Evolutionary conservation across 2,329 filamentous ascomycete species (phyloP).

Genomic region (Penicillium fuscoglaucum): DNA sequence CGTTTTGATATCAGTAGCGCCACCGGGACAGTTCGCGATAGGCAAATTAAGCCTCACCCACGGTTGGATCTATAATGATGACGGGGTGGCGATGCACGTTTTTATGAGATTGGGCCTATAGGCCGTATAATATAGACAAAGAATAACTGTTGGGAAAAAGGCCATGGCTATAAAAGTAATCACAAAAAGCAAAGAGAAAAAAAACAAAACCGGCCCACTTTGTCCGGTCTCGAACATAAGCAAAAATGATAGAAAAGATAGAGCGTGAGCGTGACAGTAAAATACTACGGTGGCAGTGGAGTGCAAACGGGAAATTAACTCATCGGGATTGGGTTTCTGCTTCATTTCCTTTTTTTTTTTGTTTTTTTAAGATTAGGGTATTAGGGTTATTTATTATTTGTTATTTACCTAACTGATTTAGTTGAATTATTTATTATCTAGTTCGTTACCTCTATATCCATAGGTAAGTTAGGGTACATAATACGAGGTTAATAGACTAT

Average conservation of each 20-base stretch:
- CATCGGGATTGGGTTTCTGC: not conserved
- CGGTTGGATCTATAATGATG: not conserved
- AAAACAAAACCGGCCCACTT: conserved; percentile 9
- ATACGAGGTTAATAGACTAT: too few species aligned
- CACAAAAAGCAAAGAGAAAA: conserved; percentile 8
- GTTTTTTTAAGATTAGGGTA: not conserved
- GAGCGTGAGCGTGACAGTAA: conserved; percentile 5
- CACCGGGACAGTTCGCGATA: conserved; percentile 13
- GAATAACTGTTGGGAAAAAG: not conserved
- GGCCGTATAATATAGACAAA: not conserved
- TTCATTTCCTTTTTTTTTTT: not conserved
- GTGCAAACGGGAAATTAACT: conserved; percentile 5
- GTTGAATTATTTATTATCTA: too few species aligned
- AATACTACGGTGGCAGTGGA: conserved; percentile 11
- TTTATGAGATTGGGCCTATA: not conserved
- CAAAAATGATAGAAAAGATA: conserved; percentile 2
- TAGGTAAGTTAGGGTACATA: too few species aligned
- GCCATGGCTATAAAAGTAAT: conserved; percentile 3
- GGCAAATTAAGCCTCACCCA: conserved; percentile 8
- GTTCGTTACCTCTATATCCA: too few species aligned
- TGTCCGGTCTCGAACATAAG: conserved; percentile 20
- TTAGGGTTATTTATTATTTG: too few species aligned
- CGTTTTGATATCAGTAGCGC: conserved; percentile 16
- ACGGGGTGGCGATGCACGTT: not conserved
- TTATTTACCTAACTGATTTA: too few species aligned